Evolutionary conservation across 306 rosid genomes (phyloP), one percentile per base, ranked within the genome.

Genomic region (Gastrolobium villosum): DNA sequence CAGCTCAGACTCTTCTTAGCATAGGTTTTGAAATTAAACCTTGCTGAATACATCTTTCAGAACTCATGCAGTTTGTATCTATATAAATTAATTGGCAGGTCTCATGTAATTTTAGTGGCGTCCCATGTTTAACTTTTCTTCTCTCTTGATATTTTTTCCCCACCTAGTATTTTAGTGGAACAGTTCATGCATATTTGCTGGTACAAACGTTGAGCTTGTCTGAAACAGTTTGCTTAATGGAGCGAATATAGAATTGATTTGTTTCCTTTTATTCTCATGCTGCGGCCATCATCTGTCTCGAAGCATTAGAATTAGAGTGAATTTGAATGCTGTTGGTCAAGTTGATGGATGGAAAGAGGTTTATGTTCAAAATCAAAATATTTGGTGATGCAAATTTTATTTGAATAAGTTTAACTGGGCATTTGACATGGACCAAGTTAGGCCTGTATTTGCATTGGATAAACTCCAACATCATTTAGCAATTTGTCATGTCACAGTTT

Each of bases 1-100:
- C 97, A 9, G 97, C 97, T 63, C 88, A 93, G 82, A 89, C 97
- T 15, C 92, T 93, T 75, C 52, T 93, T 65, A 93, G 97, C 90
- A 93, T 93, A 40, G 97, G 96, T 62, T 93, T 90, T 74, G 97
- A 93, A 88, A 90, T 93, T 76, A 90, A 93, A 81, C 97, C 94
- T 34, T 87, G 96, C 84, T 93, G 89, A 90, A 57, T 54, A 26
- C 52, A 43, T 72, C 32, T 62, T 63, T 80, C 74, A 60, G 28
- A 74, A 57, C 11, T 41, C 84, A 79, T 56, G 77, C 71, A 61
- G 77, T 50, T 50, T 76, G 81, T 84, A 64, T 79, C 76, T 82
- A 73, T 72, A 70, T 69, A 69, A 57, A 68, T 76, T 45, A 67
- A 81, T 84, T 85, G 86, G 76, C 83, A 75, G 93, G 85, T 79